These are phyloP conservation scores for Wallacemonas sp. DNA, from an alignment of 208 protist species.

Conservation along the genomic window DNA sequence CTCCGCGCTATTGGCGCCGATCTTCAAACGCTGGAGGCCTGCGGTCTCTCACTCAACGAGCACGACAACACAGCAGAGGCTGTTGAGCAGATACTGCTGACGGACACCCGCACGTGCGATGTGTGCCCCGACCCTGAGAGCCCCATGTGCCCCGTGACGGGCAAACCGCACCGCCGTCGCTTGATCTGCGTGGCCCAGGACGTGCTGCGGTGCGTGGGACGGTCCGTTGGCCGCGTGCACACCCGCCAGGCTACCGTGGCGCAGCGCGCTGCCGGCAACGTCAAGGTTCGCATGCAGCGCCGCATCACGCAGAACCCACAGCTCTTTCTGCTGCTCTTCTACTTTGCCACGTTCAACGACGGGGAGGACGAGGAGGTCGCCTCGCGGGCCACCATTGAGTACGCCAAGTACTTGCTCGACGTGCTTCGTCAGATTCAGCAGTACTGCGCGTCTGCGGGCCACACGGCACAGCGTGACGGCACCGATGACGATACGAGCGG, in stretches of 20 bases:
- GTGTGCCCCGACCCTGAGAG: conserved; percentile 40
- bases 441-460: conserved; percentile 28
- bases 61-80: conserved; percentile 28
- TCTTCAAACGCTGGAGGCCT: conserved; percentile 48
- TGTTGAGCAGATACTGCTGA: conserved; percentile 78
- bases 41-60: conserved; percentile 51
- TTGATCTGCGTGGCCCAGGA: conserved; percentile 65
- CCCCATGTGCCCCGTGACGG: conserved; percentile 50
- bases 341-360: conserved; percentile 48
- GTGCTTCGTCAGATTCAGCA: conserved; percentile 54
- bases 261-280: conserved; percentile 55
- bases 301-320: conserved; percentile 72
- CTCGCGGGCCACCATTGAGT: conserved; percentile 34
- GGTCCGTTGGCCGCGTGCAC: conserved; percentile 46
- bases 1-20: conserved; percentile 28
- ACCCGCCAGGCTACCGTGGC: conserved; percentile 54
- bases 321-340: conserved; percentile 70
- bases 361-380: conserved; percentile 22
- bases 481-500: conserved; percentile 18
- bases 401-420: conserved; percentile 68
- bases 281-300: conserved; percentile 59
- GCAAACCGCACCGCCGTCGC: conserved; percentile 66
- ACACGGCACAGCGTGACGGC: conserved; percentile 2
- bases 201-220: conserved; percentile 58
- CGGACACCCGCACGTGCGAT: conserved; percentile 64